Base-by-base conservation (phyloP, 1,284 basidiomycete genomes). In the Trichosporon sp. region DNA sequence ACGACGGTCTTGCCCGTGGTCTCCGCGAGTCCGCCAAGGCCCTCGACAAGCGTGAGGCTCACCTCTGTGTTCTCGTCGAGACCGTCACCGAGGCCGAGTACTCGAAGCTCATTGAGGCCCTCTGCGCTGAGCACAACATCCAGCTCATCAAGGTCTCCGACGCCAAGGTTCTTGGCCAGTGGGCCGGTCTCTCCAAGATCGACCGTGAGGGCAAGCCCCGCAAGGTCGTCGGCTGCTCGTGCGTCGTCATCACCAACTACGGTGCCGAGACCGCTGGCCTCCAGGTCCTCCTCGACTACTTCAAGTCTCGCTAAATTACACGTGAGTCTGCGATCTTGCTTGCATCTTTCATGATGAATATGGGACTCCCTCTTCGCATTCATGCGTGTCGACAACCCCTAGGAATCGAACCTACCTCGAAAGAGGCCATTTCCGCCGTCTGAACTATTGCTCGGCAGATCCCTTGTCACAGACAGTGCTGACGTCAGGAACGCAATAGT, bases 61-160 rank as follows among this genome's bases (percentile, higher is more conserved):
- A 98, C 86, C 89, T 99, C 71, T 98, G 96, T 86, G 95, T 99
- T 74, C 91, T 99, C 81, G 95, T 98, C 84, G 96, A 99, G 90
- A 95, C 94, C 72, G 97, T 95, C 88, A 96, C 92, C 72, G 96
- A 98, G 87, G 83, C 95, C 78, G 96, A 98, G 87, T 98, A 99
- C 89, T 92, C 98, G 89, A 98, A 98, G 88, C 93, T 99, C 87
- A 97, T 98, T 78, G 95, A 98, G 87, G 96, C 95, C 67, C 93
- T 98, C 82, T 98, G 96, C 85, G 93, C 93, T 77, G 95, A 98
- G 88, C 93, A 98, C 90, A 95, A 95, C 86, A 98, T 98, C 87
- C 95, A 96, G 88, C 87, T 98, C 76, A 98, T 98, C 91, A 98
- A 98, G 87, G 94, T 99, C 81, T 86, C 86, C 66, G 96, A 98